A percentile compares a stretch with the other conserved stretches of the same genome.
Evolutionary conservation across 2,329 filamentous ascomycete species (phyloP).

Genomic region (Saccharata proteae): DNA sequence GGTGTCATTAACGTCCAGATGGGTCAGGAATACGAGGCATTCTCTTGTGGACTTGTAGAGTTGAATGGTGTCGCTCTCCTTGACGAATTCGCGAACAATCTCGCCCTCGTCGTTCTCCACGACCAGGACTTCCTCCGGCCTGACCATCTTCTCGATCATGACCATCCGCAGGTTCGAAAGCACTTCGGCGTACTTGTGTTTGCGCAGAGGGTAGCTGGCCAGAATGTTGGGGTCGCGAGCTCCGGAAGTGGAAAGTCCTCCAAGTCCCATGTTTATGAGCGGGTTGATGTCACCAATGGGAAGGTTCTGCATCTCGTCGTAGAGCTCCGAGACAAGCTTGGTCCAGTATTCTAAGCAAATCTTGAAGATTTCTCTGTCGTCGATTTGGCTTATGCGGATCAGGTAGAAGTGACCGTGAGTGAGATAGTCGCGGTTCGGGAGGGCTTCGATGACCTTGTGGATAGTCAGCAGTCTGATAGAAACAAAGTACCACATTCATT

Average conservation of each 20-base stretch:
- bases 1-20: slow-evolving; percentile 92
- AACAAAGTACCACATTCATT: slow-evolving; percentile 43
- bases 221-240: slow-evolving; percentile 77
- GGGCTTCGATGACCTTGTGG: slow-evolving; percentile 77
- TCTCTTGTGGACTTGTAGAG: slow-evolving; percentile 98
- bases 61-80: slow-evolving; percentile 97
- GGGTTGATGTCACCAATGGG: slow-evolving; percentile 90
- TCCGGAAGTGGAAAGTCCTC: slow-evolving; percentile 58
- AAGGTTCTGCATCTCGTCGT: slow-evolving; percentile 96
- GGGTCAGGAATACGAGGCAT: slow-evolving; percentile 91
- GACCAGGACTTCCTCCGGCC: slow-evolving; percentile 92
- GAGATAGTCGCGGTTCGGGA: slow-evolving; percentile 89
- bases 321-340: slow-evolving; percentile 92
- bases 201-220: slow-evolving; percentile 82
- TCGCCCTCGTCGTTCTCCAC: slow-evolving; percentile 99
- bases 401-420: slow-evolving; percentile 96
- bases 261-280: slow-evolving; percentile 65
- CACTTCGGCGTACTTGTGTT: slow-evolving; percentile 95
- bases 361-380: slow-evolving; percentile 98
- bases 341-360: slow-evolving; percentile 99
- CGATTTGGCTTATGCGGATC: slow-evolving; percentile 95
- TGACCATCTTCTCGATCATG: slow-evolving; percentile 99
- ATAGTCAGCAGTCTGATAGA: slow-evolving; percentile 4
- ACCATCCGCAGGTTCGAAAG: slow-evolving; percentile 88
- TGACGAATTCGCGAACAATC: slow-evolving; percentile 97